Evolutionary conservation across 2,329 filamentous ascomycete species (phyloP), one percentile per base, ranked within the genome.

Genomic region (Aspergillus calidoustus): DNA sequence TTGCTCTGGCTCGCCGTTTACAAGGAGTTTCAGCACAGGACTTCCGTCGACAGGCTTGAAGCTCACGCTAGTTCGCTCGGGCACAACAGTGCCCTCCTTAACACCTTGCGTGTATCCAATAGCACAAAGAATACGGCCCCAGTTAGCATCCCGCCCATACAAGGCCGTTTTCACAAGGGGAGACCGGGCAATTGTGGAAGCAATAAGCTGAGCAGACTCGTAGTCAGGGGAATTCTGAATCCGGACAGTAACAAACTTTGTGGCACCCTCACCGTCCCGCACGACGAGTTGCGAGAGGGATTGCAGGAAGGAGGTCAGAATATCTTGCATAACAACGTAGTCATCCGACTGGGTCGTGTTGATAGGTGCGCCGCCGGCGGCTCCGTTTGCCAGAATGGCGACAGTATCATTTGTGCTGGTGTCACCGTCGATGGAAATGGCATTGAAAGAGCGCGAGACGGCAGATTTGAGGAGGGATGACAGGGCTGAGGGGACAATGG

Each of bases 321-420:
- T 84, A 2, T 81, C 77, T 68, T 86, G 84, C 80, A 98, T 90
- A 43, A 86, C 89, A n/a, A 79, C 73, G 74, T 90, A 94, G 72
- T 93, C 91, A 75, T 74, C 55, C 77, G 86, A 69, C 71, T 80
- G 64, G 51, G 74, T 69, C 1, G 83, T 82, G 1, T 80, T 76
- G 56, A 94, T 84, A 58, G 86, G 82, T 15, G 84, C 78, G 19
- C 91, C 92, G 57, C 92, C 92, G 0, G 92, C 94, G 19, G 92
- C 93, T 64, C 95, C 95, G 77, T 99, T 99, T 66, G 95, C 94
- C n/a, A 99, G 86, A 59, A 99, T 83, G 4, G 93, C 93, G 30
- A 98, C 87, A 0, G 94, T 98, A 81, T 99, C 95, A 79, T 99
- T 99, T 62, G 95, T 99, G 64, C 91, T 96, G 8, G 93, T 98